Evolutionary conservation across 208 protist genomes (phyloP), one percentile per base, ranked within the genome.

Genomic region (Trypanosoma mega): DNA sequence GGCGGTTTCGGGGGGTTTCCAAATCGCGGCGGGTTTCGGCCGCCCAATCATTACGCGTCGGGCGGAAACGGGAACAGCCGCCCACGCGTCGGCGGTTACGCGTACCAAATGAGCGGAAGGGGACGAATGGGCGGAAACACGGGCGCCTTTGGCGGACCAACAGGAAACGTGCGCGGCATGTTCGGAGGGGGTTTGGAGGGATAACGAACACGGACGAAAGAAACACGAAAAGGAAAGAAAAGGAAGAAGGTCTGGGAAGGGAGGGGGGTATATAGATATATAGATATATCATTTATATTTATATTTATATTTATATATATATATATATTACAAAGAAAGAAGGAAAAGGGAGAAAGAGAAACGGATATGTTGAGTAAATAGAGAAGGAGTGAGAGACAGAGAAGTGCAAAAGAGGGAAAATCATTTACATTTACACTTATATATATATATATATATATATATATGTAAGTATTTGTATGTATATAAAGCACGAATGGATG

Each of bases 151-250:
- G 55, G 55, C 1, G 54, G 33, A 8, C 45, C 49, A 2, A 33
- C 34, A 21, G 57, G 65, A 26, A 58, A 58, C 33, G 8, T 59
- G 24, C 65, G 65, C 47, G 24, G 45, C 34, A 73, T 90, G 62
- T 90, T 90, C 47, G 77, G 74, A 27, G 72, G 80, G 53, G 66
- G 66, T 33, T 72, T 70, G 31, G 45, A 55, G 29, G 55, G 64
- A 29, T 74, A 68, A 47, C 12, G 20, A n/a, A n/a, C n/a, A n/a
- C n/a, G n/a, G n/a, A n/a, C n/a, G n/a, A n/a, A n/a, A n/a, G n/a
- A n/a, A n/a, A n/a, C n/a, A n/a, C n/a, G n/a, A n/a, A n/a, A n/a
- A n/a, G n/a, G n/a, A n/a, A n/a, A n/a, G n/a, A n/a, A n/a, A n/a
- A n/a, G n/a, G n/a, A n/a, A n/a, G n/a, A n/a, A n/a, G n/a, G n/a